phyloP scores from a whole-genome alignment of 2,329 filamentous ascomycete genomes.

The Canariomyces notabilis region DNA sequence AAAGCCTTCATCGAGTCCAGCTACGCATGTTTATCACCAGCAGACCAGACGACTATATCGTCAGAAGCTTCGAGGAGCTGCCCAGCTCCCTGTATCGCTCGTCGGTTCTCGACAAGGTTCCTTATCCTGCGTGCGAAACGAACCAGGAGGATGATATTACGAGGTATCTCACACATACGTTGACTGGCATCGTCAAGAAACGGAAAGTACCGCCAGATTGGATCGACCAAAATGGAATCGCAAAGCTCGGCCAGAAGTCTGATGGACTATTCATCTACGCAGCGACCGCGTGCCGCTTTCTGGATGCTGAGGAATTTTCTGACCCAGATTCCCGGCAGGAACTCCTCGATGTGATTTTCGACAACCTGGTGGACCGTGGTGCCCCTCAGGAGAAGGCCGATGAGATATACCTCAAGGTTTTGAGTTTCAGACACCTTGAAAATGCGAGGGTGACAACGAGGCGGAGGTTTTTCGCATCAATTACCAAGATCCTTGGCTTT shows the following conservation, averaged over 20 bases:
- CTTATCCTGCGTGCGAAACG: background rate
- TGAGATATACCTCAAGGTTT: slow-evolving; percentile 1
- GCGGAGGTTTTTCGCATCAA: background rate
- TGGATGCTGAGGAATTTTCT: background rate
- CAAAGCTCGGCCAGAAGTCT: background rate
- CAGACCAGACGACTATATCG: background rate
- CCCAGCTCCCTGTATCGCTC: background rate
- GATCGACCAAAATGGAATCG: background rate
- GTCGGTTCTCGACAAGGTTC: background rate
- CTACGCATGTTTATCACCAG: background rate
- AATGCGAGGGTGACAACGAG: background rate
- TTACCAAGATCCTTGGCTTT: background rate
- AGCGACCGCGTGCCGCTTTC: background rate
- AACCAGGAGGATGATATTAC: background rate
- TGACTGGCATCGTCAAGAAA: background rate
- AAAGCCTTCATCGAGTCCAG: background rate
- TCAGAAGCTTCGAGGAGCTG: background rate
- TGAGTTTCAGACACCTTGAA: background rate
- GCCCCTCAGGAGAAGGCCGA: slow-evolving; percentile 1
- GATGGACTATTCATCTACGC: slow-evolving; percentile 1
- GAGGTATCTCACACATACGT: background rate
- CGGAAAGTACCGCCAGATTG: background rate
- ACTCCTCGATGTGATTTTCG: background rate
- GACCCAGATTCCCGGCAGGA: background rate
- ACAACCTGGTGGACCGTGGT: background rate